Base-by-base conservation (phyloP, 441 rosid genomes). In the Adansonia gregorii region DNA sequence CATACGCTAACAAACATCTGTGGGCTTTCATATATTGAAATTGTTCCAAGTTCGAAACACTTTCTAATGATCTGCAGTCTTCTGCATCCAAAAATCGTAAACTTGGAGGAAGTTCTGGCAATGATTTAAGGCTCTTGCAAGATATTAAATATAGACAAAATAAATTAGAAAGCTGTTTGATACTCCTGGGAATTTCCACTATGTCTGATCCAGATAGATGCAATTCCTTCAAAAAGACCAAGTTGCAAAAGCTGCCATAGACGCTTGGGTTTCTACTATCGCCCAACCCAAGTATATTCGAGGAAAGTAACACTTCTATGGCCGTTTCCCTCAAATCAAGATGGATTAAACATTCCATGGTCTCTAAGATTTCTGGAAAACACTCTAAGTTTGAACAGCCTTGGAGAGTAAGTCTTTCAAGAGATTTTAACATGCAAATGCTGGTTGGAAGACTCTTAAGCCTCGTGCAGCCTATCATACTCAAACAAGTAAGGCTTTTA, bases 51-150 rank as follows among this genome's bases (percentile, higher is more conserved):
- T 8, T 24, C 1, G 27, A 22, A 0, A 24, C 39, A 3, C n/a
- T 24, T 60, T 11, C 12, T 11, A 60, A 60, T 11, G 65, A 79
- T 76, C 56, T 22, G 68, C 86, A 84, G 46, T 41, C 58, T 1
- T 73, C 15, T 39, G 76, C 66, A 11, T 6, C 48, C 64, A 79
- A 56, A 7, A 27, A 58, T 48, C 6, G 24, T 20, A 58, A 8
- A 58, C 14, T 2, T 8, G 9, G 12, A 6, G 63, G 63, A 20
- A 58, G 63, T 7, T 55, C 22, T 1, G 10, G 24, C 60, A 55
- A 55, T 17, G 10, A 17, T 55, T 6, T 17, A 7, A 55, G 60
- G 3, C 24, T 17, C 60, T 55, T 55, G 24, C 60, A 55, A 55
- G 3, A 6, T 6, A 0, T n/a, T 55, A 55, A 55, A 17, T 6